phyloP scores from a whole-genome alignment of 2,329 filamentous ascomycete species.

The Claviceps purpurea region DNA sequence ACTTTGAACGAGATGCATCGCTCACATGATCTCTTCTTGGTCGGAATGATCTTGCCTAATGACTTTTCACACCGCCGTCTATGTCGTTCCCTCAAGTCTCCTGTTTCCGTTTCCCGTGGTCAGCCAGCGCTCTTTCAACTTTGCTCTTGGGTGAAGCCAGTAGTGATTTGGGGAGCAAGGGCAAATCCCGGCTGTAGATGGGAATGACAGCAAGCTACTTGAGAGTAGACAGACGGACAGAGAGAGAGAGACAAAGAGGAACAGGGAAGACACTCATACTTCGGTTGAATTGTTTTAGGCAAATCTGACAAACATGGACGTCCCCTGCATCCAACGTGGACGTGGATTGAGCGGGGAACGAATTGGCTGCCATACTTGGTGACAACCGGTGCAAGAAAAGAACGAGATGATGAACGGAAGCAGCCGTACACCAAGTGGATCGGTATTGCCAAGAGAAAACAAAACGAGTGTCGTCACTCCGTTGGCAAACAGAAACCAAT shows the following conservation, averaged over 20 bases:
- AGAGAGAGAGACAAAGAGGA: neutral
- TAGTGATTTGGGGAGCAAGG: neutral
- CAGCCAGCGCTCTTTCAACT: neutral
- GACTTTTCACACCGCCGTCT: conserved; percentile 6
- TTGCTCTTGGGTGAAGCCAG: neutral
- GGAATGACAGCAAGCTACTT: no score
- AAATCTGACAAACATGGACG: conserved; percentile 7
- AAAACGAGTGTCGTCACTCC: neutral
- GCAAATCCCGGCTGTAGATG: neutral
- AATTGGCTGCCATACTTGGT: conserved; percentile 1
- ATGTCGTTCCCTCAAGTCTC: conserved; percentile 6
- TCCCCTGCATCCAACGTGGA: conserved; percentile 4
- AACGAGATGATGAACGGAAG: neutral
- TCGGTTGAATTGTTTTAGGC: conserved; percentile 6
- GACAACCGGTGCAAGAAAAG: neutral
- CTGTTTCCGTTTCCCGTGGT: neutral
- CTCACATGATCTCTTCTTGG: conserved; percentile 8
- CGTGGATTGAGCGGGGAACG: conserved; percentile 3
- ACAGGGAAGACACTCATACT: conserved; percentile 1
- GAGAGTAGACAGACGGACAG: neutral
- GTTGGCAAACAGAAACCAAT: neutral
- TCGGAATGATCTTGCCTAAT: conserved; percentile 6
- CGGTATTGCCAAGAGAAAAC: neutral
- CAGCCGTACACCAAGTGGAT: neutral
- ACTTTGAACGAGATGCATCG: conserved; percentile 8